Conservation (phyloP, 83 land plant species). For the Picea mariana region DNA sequence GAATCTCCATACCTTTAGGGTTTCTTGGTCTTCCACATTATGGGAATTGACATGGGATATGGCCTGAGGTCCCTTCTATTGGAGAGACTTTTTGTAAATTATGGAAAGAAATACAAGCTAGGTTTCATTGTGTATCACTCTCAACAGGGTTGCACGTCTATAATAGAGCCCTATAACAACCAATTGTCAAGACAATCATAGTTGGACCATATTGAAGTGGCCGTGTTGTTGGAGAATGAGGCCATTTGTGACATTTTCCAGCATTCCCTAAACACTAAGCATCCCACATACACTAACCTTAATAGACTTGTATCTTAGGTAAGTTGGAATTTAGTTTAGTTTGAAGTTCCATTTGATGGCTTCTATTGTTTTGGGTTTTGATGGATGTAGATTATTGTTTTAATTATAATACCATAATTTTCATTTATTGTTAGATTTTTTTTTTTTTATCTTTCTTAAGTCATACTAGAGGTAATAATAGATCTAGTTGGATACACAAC, state of each 20-base stretch:
- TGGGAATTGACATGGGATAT: background rate
- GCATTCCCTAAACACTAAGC: constrained; percentile 23
- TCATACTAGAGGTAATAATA: too few relatives aligned
- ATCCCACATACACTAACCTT: constrained; percentile 46
- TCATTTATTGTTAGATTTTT: too few relatives aligned
- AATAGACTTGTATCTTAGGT: constrained; percentile 43
- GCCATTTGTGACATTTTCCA: constrained; percentile 57
- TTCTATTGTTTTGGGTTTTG: too few relatives aligned
- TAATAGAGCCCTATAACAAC: constrained; percentile 58
- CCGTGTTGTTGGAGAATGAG: constrained; percentile 17
- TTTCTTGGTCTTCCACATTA: background rate
- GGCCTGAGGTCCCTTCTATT: constrained; percentile 32
- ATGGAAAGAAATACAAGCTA: constrained; percentile 57
- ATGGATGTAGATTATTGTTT: too few relatives aligned
- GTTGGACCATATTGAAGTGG: constrained; percentile 49
- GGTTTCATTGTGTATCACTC: constrained; percentile 50
- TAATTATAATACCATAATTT: too few relatives aligned
- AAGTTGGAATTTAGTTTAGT: too few relatives aligned
- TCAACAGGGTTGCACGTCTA: constrained; percentile 52
- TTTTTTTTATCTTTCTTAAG: too few relatives aligned
- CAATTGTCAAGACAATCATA: constrained; percentile 51
- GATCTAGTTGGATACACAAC: too few relatives aligned
- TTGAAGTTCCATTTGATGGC: too few relatives aligned
- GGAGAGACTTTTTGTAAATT: constrained; percentile 55
- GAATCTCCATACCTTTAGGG: background rate